Base-by-base conservation (phyloP, 129 eudicot genomes). In the Gnaphalium uliginosum region DNA sequence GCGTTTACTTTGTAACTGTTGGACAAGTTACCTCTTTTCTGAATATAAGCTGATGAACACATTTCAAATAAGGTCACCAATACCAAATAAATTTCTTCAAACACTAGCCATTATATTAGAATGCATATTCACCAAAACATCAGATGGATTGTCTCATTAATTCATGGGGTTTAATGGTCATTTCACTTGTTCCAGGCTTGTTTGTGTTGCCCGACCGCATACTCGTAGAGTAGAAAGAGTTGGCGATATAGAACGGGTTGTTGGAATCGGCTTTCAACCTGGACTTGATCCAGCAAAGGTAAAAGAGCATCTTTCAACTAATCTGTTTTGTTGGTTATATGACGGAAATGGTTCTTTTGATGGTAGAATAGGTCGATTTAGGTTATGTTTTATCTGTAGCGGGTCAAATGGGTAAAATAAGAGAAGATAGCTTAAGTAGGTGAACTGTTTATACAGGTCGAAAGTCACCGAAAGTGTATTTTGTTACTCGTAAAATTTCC, bases 251-350 rank as follows among this genome's bases (percentile, higher is more conserved):
- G 96, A 88, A 84, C 85, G 86, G 79, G 94, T 92, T 46, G 92
- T 95, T 39, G 99, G 97, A 56, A 83, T 95, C 27, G 90, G 96
- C 82, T 95, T 91, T 77, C 99, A 95, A 74, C 97, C 99, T 8
- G 99, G 99, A 70, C 96, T 91, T 70, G 99, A 91, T 63, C 96
- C 90, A 13, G 85, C 88, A 39, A 95, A 95, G 99, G 99, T 89
- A 80, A 62, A 29, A 15, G 6, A 65, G 8, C 61, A 66, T 26
- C 64, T 63, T 71, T n/a, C 10, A 39, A 32, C 30, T 57, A 4
- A 2, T 46, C 1, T 22, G n/a, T 43, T 26, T 41, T 27, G 13
- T 26, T 48, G 21, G 59, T 26, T 41, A 8, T 17, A 60, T 17
- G 37, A 18, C 22, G 18, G 6, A 17, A 39, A 6, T 1, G 30